phyloP scores from a whole-genome alignment of 2,329 filamentous ascomycete species.

The Penicillium sp. region DNA sequence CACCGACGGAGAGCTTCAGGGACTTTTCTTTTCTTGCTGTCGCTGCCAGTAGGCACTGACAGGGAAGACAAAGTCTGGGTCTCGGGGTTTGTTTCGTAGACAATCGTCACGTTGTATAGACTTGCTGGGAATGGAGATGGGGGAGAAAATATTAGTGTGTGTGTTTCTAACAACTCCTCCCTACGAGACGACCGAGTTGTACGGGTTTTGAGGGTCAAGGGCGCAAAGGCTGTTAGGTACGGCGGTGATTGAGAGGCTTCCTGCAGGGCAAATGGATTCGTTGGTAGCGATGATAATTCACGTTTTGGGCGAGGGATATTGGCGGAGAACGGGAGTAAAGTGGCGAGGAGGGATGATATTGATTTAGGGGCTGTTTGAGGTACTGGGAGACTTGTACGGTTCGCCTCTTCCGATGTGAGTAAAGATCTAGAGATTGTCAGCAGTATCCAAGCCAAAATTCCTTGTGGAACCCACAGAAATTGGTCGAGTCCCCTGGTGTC shows the following conservation, averaged over 20 bases:
- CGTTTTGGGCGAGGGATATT: slow-evolving; percentile 22
- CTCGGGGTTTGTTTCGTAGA: slow-evolving; percentile 36
- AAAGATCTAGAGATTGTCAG: slow-evolving; percentile 31
- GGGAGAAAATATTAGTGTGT: slow-evolving; percentile 36
- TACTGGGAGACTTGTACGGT: slow-evolving; percentile 19
- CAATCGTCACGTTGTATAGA: slow-evolving; percentile 34
- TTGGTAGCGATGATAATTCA: slow-evolving; percentile 47
- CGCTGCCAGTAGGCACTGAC: slow-evolving; percentile 21
- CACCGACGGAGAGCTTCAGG: slow-evolving; percentile 34
- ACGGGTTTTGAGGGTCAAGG: slow-evolving; percentile 54
- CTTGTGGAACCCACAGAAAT: slow-evolving; percentile 32
- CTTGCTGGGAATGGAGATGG: slow-evolving; percentile 36
- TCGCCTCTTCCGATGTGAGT: slow-evolving; percentile 29
- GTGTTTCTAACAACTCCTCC: slow-evolving; percentile 29
- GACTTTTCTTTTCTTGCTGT: slow-evolving; percentile 22
- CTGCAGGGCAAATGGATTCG: slow-evolving; percentile 63
- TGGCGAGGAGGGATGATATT: slow-evolving; percentile 38
- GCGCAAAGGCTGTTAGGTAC: slow-evolving; percentile 69
- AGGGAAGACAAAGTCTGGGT: slow-evolving; percentile 35
- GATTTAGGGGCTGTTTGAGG: slow-evolving; percentile 22
- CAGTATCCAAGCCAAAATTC: neutral
- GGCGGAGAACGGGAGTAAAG: slow-evolving; percentile 41
- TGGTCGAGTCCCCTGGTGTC: slow-evolving; percentile 35
- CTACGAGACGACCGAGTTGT: slow-evolving; percentile 26
- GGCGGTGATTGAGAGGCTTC: slow-evolving; percentile 57